Evolutionary conservation across 768 basidiomycete species (phyloP).

Genomic region (Wakefieldia striispora): DNA sequence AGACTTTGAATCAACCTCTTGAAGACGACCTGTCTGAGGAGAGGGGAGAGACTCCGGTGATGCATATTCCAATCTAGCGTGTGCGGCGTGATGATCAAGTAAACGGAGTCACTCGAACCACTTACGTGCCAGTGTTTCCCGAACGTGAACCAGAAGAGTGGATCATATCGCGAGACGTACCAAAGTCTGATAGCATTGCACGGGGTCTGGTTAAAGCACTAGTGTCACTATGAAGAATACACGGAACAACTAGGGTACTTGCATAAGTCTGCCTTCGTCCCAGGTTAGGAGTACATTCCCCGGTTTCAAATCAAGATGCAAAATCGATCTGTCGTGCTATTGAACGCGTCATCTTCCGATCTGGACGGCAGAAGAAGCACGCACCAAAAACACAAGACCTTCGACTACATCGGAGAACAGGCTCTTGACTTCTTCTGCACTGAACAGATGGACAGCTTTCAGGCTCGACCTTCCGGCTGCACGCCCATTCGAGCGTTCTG

Average conservation of each 20-base stretch:
- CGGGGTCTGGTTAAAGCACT: slow-evolving; percentile 56
- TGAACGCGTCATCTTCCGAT: slow-evolving; percentile 5
- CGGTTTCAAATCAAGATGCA: slow-evolving; percentile 93
- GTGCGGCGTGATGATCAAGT: neutral
- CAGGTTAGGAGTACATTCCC: slow-evolving; percentile 91
- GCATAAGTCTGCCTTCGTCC: slow-evolving; percentile 86
- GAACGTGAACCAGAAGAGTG: slow-evolving; percentile 64
- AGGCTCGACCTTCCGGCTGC: slow-evolving; percentile 35
- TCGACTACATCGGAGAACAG: slow-evolving; percentile 82
- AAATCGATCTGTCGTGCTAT: slow-evolving; percentile 78
- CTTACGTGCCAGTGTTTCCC: slow-evolving; percentile 94
- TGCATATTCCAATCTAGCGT: slow-evolving; percentile 72
- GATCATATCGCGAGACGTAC: slow-evolving; percentile 90
- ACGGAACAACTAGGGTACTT: slow-evolving; percentile 21
- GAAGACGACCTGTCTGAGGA: slow-evolving; percentile 59
- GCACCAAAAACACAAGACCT: slow-evolving; percentile 84
- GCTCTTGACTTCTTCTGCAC: slow-evolving; percentile 78
- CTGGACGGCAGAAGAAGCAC: slow-evolving; percentile 15
- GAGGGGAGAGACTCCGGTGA: slow-evolving; percentile 85
- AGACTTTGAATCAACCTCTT: slow-evolving; percentile 78
- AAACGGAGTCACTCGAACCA: slow-evolving; percentile 11
- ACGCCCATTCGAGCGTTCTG: slow-evolving; percentile 27
- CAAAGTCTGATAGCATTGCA: slow-evolving; percentile 95
- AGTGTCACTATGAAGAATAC: neutral
- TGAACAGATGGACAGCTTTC: slow-evolving; percentile 81